Evolutionary conservation across 257 asterid species (phyloP), one percentile per base, ranked within the genome.

Genomic region (Ajuga chamaepitys): DNA sequence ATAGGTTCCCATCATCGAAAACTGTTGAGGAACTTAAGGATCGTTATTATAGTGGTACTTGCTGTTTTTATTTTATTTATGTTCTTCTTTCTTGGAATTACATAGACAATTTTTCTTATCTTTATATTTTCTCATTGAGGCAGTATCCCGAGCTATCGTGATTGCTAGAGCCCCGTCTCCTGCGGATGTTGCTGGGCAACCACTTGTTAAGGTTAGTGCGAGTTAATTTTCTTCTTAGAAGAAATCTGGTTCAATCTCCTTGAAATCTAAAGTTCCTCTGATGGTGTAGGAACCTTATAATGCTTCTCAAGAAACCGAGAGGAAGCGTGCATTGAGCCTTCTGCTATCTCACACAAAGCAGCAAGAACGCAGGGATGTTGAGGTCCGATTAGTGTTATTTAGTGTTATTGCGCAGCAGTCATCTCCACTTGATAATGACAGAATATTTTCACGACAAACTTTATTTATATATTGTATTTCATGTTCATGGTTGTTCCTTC

Each of bases 301-400:
- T 73, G 77, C 79, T 53, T 65, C 88, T 34, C 97, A 88, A 74
- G 99, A 94, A 56, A 80, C 79, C 52, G 99, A 94, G 72, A 80
- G 97, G 44, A 94, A 86, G 76, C 95, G 95, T 40, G 88, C 99
- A 74, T 63, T 90, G 70, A 81, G 82, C 16, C 77, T 90, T 87
- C 86, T 94, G 52, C 95, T 94, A 74, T 94, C 97, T 73, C 97
- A 90, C 60, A 86, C 97, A 63, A 94, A 88, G 85, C 96, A 80
- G 55, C 95, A 94, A 77, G 99, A 90, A 77, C 92, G 87, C 58
- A 86, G 70, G 81, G 97, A 90, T 80, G 86, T 89, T 62, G 95
- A 86, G 93, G 97, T 93, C 68, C 46, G 75, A 55, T 65, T 59
- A 54, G 48, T 74, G 38, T 37, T 63, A 17, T 37, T 65, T 59